A percentile compares a stretch with the other conserved stretches of the same genome.
These are phyloP conservation scores for Maudiozyma bulderi DNA, from an alignment of 805 yeast genomes.

Conservation along the genomic window DNA sequence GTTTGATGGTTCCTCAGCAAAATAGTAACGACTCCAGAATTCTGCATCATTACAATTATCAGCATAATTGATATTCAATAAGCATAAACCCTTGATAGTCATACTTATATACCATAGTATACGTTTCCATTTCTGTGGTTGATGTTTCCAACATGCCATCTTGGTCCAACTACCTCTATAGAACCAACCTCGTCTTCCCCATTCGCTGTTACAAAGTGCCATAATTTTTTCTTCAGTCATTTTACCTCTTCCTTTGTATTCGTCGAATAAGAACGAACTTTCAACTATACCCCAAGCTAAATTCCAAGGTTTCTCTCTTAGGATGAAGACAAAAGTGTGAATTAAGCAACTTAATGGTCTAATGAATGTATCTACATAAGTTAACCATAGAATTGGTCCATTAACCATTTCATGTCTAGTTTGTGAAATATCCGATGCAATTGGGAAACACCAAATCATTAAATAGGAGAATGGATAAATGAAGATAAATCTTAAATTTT, in stretches of 20 bases:
- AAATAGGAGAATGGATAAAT: slow-evolving; percentile 78
- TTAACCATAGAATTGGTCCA: slow-evolving; percentile 54
- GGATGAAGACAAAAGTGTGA: slow-evolving; percentile 64
- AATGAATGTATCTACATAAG: slow-evolving; percentile 59
- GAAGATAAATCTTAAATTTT: slow-evolving; percentile 71
- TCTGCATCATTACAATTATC: slow-evolving; percentile 22
- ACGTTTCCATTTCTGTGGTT: slow-evolving; percentile 18
- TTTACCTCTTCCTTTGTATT: slow-evolving; percentile 18
- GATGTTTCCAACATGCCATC: slow-evolving; percentile 23
- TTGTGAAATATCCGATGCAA: slow-evolving; percentile 53
- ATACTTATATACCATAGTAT: slow-evolving; percentile 19
- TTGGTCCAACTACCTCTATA: slow-evolving; percentile 21
- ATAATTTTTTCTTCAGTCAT: slow-evolving; percentile 19
- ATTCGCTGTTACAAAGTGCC: slow-evolving; percentile 15
- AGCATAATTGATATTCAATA: slow-evolving; percentile 10
- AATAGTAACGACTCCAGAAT: slow-evolving; percentile 17
- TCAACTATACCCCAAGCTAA: slow-evolving; percentile 30
- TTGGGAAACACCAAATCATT: slow-evolving; percentile 74
- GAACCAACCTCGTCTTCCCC: slow-evolving; percentile 28
- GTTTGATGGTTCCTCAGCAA: slow-evolving; percentile 1
- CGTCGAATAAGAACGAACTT: slow-evolving; percentile 13
- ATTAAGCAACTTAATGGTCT: slow-evolving; percentile 75
- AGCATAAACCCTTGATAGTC: slow-evolving; percentile 10
- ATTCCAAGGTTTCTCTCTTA: slow-evolving; percentile 75
- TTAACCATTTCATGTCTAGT: slow-evolving; percentile 37